Conservation (phyloP, 176 grass and related monocot genomes). For the Eragrostis curvula region DNA sequence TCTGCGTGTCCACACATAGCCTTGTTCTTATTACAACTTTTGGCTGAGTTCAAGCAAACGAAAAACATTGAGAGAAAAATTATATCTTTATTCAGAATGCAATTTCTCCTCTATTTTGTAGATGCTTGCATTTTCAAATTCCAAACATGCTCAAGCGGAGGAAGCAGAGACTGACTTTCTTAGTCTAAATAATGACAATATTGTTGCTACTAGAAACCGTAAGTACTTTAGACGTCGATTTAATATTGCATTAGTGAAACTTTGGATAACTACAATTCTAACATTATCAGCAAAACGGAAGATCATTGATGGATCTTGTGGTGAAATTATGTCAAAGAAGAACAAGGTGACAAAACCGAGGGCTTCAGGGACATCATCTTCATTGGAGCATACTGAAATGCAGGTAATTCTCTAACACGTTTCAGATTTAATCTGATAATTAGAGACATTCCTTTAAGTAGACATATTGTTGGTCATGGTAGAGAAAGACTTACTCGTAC, state of each 20-base stretch:
- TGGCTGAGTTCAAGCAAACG: too few relatives aligned
- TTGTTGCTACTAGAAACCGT: not conserved
- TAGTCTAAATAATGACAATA: not conserved
- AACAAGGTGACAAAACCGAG: not conserved
- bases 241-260: not conserved
- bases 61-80: not conserved
- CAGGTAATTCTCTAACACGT: not conserved
- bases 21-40: too few relatives aligned
- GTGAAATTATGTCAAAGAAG: not conserved
- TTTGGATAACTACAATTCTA: not conserved
- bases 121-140: not conserved
- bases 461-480: too few relatives aligned
- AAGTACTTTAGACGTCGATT: not conserved
- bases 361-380: not conserved
- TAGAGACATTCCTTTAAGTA: not conserved
- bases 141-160: too few relatives aligned
- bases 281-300: not conserved
- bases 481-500: too few relatives aligned
- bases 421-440: not conserved
- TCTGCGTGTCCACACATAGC: too few relatives aligned
- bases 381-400: not conserved
- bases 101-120: not conserved
- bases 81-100: not conserved
- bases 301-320: not conserved
- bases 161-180: too few relatives aligned